Conservation (phyloP, 2,329 filamentous ascomycete genomes). For the Cladosporium cucumerinum region DNA sequence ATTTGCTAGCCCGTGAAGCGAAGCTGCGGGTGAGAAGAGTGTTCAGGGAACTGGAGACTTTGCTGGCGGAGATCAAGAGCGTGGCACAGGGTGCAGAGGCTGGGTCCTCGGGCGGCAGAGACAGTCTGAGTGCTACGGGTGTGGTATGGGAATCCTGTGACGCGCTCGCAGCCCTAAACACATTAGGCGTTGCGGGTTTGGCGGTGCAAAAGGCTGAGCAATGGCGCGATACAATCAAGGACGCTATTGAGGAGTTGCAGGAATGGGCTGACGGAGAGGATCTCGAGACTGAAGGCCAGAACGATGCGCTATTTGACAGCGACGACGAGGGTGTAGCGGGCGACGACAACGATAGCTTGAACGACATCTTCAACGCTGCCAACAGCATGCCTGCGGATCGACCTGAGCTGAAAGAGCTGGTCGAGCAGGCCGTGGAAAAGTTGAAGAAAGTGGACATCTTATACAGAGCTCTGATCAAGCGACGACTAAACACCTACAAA, state of each 20-base stretch:
- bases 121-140: slow-evolving; percentile 63
- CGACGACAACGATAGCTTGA: slow-evolving; percentile 54
- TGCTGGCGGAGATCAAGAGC: slow-evolving; percentile 59
- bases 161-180: slow-evolving; percentile 60
- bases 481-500: slow-evolving; percentile 55
- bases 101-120: slow-evolving; percentile 45
- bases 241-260: slow-evolving; percentile 80
- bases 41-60: slow-evolving; percentile 58
- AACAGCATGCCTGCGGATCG: slow-evolving; percentile 63
- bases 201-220: slow-evolving; percentile 69
- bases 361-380: slow-evolving; percentile 64
- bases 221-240: slow-evolving; percentile 71
- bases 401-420: slow-evolving; percentile 61
- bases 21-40: slow-evolving; percentile 57
- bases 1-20: slow-evolving; percentile 61
- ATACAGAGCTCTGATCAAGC: slow-evolving; percentile 67
- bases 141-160: slow-evolving; percentile 84
- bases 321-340: slow-evolving; percentile 40
- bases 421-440: slow-evolving; percentile 62
- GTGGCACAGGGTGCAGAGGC: slow-evolving; percentile 50
- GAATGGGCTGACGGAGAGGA: slow-evolving; percentile 73
- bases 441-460: slow-evolving; percentile 66
- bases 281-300: slow-evolving; percentile 39
- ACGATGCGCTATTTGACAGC: slow-evolving; percentile 36
- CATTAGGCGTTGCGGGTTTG: slow-evolving; percentile 65